These are phyloP conservation scores for Ambrosia artemisiifolia DNA, from an alignment of 129 eudicot genomes.

Conservation along the genomic window DNA sequence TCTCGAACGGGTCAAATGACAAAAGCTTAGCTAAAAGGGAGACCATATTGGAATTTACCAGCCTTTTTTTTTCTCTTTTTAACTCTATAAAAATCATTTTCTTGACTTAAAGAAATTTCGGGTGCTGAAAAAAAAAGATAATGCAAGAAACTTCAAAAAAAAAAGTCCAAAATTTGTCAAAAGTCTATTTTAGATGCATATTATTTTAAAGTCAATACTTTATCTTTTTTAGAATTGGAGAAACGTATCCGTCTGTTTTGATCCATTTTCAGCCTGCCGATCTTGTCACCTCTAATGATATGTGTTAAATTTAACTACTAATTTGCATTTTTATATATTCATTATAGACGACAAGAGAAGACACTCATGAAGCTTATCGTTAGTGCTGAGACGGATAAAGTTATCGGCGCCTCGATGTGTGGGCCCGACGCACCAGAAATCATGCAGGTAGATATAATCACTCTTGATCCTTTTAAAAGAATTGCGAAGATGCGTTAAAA, in stretches of 20 bases:
- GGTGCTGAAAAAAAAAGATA: too few species aligned
- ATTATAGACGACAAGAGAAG: conserved; percentile 80
- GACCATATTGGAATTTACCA: background rate
- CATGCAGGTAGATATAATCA: conserved; percentile 62
- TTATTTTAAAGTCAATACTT: too few species aligned
- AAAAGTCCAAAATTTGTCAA: background rate
- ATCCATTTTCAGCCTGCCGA: background rate
- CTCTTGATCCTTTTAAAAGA: background rate
- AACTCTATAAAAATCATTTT: too few species aligned
- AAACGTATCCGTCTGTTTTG: background rate
- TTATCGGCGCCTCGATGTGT: conserved; percentile 98
- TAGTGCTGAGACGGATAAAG: conserved; percentile 85
- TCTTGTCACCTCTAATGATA: background rate
- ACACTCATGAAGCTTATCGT: conserved; percentile 94
- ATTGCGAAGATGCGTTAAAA: background rate
- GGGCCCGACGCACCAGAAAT: conserved; percentile 98
- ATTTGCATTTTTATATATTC: conserved; percentile 2
- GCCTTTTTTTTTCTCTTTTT: too few species aligned
- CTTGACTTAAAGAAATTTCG: too few species aligned
- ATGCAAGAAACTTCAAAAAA: too few species aligned
- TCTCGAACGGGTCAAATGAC: conserved; percentile 8
- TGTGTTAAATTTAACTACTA: background rate
- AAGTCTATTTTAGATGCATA: background rate
- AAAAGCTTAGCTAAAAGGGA: conserved; percentile 5
- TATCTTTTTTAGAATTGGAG: background rate